Evolutionary conservation across 1,139 yeast species (phyloP), one percentile per base, ranked within the genome.

Genomic region (Cylindricascospora bacillispora): DNA sequence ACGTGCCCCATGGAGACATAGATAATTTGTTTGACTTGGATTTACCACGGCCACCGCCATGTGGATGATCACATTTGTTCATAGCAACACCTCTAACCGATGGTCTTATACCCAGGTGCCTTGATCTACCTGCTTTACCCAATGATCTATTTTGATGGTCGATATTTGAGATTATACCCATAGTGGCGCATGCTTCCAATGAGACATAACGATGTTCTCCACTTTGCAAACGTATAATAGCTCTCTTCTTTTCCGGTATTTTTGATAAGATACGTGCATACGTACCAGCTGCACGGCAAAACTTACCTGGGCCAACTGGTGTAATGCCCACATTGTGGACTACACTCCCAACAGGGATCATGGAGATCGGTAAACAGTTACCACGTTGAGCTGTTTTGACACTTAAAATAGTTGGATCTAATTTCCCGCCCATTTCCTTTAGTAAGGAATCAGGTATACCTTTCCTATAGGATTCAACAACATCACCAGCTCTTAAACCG

Each of bases 1-100:
- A 59, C 43, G 77, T 77, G 52, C 99, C 98, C 95, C 97, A 89
- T 60, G 93, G 92, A 36, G 95, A 81, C 65, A 80, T 85, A 10
- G 97, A 81, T 32, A 80, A 70, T 64, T 83, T 86, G 60, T 86
- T 86, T 41, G 94, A 82, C 73, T 92, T 89, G 36, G 94, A 81
- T 59, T 89, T 92, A 71, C 99, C 99, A 70, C 98, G 79, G 63
- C 99, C 99, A 78, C 99, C 99, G 68, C 99, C 99, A 52, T 85
- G 92, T 44, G 99, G 99, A 65, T 89, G 99, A 60, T 89, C 97
- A 53, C 76, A 73, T 38, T 93, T 92, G 61, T 89, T 89, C 95
- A 83, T 83, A 31, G 98, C 98, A 45, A 85, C 83, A 71, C 99
- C 99, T 67, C 99, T 80, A 23, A 85, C 95, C 32, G 79, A 72